Evolutionary conservation across 495 filamentous ascomycete species (phyloP), one percentile per base, ranked within the genome.

Genomic region (Aspergillus diversus): DNA sequence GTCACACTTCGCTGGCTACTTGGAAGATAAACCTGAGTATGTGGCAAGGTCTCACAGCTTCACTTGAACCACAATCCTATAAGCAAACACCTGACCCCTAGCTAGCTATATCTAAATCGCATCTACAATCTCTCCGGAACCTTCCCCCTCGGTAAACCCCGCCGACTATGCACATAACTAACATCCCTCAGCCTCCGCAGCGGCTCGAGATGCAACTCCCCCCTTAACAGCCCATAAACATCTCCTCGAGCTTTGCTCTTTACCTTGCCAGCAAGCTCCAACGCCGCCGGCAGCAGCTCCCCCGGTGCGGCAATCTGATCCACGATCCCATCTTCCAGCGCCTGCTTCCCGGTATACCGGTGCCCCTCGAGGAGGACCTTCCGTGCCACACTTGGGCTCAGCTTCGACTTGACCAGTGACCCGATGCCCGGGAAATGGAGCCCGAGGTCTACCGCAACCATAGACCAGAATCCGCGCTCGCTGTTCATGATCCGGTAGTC

Each of bases 401-500:
- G 70, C 61, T 84, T 84, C 2, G 81, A 66, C 0, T 80, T 73
- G 9, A 78, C 80, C 8, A 84, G 66, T 1, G 73, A 56, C 17
- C 82, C 82, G 34, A 84, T 83, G 0, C 81, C 81, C 8, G 75
- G 75, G 59, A 83, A 83, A 56, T 82, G 80, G 33, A 84, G 70
- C 0, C 81, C 81, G 2, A 84, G 71, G 59, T 84, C 73, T 4
- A 83, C 77, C 0, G 81, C 78, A 0, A 81, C 81, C 79, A 84
- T 82, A 33, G 66, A 78, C 43, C 75, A 66, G 68, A 80, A 84
- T 27, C 81, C 81, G 5, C 81, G 75, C 34, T 71, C 66, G 9
- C 76, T 72, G 61, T 83, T 84, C 80, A 84, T 84, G 57, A 84
- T 69, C 9, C 81, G 74, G 63, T 83, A 84, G 58, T 84, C 81